Base-by-base conservation (phyloP, 495 filamentous ascomycete genomes). In the Corynascus novoguineensis region DNA sequence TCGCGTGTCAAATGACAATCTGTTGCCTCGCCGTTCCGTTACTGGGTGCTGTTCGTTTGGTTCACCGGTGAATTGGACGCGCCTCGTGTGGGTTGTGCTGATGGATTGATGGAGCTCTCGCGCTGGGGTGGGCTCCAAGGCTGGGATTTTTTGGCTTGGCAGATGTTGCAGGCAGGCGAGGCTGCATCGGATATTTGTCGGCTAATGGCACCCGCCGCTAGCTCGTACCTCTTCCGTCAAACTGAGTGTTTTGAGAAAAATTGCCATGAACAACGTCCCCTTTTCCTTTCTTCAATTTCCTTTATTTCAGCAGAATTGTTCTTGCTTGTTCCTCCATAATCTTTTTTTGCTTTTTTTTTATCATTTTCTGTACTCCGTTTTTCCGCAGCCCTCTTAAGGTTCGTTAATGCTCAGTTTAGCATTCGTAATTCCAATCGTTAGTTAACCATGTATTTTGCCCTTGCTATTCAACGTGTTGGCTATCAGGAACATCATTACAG, bases 61-160 rank as follows among this genome's bases (percentile, higher is more conserved):
- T 21, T 40, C 29, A 38, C 21, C 4, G 53, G 5, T 27, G 24
- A 8, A 24, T 11, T 22, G 24, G 53, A 49, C 53, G 44, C 53
- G 53, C 12, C 27, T 42, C 32, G 53, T n/a, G 42, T n/a, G 31
- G 17, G 41, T 41, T 17, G 40, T 46, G 40, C 12, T 55, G 10
- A n/a, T n/a, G n/a, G n/a, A n/a, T n/a, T n/a, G 50, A 34, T 44
- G 28, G 22, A 31, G 41, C 35, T 58, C 15, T 7, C 12, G 9
- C n/a, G 40, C 41, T 38, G 3, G 19, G 28, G 19, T 35, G 21
- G 4, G 57, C 28, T 27, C 42, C 45, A 32, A 48, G 46, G 47
- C 40, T 44, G 40, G 40, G 40, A 49, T 53, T 48, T 56, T 60
- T 60, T 50, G 47, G 58, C 58, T 60, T 60, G 52, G 58, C 52